Evolutionary conservation across 371 early-diverging fungal species (phyloP).

Genomic region (Mucor lusitanicus): DNA sequence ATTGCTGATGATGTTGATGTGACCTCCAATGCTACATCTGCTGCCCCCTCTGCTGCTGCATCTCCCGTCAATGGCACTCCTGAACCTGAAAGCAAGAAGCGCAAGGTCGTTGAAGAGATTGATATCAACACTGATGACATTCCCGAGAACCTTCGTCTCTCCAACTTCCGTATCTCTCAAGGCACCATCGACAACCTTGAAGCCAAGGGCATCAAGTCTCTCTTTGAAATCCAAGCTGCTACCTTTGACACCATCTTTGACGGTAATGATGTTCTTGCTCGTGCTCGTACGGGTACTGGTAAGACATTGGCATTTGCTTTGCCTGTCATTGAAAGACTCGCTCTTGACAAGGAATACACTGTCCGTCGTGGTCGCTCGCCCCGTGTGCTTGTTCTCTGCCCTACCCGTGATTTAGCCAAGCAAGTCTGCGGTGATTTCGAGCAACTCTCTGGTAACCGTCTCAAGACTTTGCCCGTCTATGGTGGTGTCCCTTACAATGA

Average conservation of each 20-base stretch:
- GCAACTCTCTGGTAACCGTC: constrained; percentile 59
- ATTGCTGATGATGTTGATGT: constrained; percentile 30
- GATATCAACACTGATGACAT: constrained; percentile 46
- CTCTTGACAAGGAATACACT: constrained; percentile 48
- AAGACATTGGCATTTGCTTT: constrained; percentile 92
- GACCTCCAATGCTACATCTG: constrained; percentile 1
- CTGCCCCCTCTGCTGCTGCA: background rate
- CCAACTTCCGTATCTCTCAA: constrained; percentile 62
- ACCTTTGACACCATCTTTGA: constrained; percentile 81
- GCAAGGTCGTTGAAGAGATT: constrained; percentile 33
- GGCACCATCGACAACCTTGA: constrained; percentile 66
- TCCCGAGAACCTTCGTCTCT: constrained; percentile 69
- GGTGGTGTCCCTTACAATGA: constrained; percentile 87
- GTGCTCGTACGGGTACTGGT: constrained; percentile 97
- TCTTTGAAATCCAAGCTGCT: constrained; percentile 94
- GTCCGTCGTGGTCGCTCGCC: constrained; percentile 75
- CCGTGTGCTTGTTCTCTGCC: constrained; percentile 80
- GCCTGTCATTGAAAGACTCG: constrained; percentile 82
- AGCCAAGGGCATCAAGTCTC: constrained; percentile 70
- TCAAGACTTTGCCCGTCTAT: constrained; percentile 68
- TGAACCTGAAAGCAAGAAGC: constrained; percentile 29
- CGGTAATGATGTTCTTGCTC: constrained; percentile 90
- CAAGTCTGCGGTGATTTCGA: constrained; percentile 82
- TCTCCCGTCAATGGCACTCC: constrained; percentile 9
- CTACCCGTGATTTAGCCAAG: constrained; percentile 97